Conservation (phyloP, 2,329 filamentous ascomycete species). For the Zymoseptoria crescenta region DNA sequence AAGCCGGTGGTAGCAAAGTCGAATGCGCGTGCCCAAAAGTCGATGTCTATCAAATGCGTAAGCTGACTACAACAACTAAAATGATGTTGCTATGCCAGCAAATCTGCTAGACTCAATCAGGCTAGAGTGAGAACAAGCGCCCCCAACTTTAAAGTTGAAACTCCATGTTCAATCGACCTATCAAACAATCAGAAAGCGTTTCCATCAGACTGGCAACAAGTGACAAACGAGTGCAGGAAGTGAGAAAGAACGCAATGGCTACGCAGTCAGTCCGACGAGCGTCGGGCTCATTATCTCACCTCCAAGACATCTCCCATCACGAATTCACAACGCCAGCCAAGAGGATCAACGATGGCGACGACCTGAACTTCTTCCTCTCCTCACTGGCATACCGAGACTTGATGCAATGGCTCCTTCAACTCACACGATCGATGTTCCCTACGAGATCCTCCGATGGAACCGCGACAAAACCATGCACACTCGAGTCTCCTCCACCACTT, state of each 20-base stretch:
- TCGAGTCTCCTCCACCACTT: slow-evolving; percentile 43
- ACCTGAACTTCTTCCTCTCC: slow-evolving; percentile 72
- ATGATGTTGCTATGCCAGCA: neutral
- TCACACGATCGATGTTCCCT: slow-evolving; percentile 81
- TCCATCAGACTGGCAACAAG: neutral
- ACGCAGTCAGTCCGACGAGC: neutral
- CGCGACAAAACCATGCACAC: slow-evolving; percentile 2
- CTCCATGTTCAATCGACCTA: neutral
- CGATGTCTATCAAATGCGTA: neutral
- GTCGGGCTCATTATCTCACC: neutral
- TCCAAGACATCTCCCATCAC: slow-evolving; percentile 12
- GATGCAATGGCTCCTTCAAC: slow-evolving; percentile 76
- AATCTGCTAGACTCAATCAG: no score
- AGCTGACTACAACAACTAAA: neutral
- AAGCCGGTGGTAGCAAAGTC: neutral
- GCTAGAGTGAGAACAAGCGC: no score
- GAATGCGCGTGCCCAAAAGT: neutral
- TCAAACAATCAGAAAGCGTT: neutral
- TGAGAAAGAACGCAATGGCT: neutral
- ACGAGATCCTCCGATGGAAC: slow-evolving; percentile 40
- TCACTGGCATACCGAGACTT: slow-evolving; percentile 83
- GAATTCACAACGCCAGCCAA: slow-evolving; percentile 64
- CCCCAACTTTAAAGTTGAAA: neutral
- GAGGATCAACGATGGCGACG: slow-evolving; percentile 73
- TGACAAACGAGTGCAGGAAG: neutral